Percentiles rank a stretch among this genome's conserved stretches.
phyloP scores from a whole-genome alignment of 306 rosid genomes.

The Medicago truncatula region DNA sequence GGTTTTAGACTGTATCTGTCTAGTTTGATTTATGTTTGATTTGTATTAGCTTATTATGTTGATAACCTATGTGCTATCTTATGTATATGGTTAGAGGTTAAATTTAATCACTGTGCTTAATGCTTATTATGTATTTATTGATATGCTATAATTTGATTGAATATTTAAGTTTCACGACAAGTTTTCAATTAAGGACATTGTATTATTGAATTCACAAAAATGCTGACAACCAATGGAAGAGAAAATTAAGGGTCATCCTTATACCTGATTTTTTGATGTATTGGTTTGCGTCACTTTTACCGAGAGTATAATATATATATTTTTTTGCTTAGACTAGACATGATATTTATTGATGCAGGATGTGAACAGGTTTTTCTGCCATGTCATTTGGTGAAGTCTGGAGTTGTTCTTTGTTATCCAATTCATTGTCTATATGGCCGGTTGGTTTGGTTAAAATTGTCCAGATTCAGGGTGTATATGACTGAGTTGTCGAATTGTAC shows the following conservation, averaged over 20 bases:
- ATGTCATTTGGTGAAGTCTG: background rate
- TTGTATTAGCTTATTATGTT: conserved; percentile 13
- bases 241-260: conserved; percentile 14
- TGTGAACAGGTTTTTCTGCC: conserved; percentile 12
- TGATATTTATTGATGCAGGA: conserved; percentile 10
- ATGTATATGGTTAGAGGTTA: conserved; percentile 13
- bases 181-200: background rate
- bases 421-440: background rate
- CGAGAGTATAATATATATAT: background rate
- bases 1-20: conserved; percentile 21
- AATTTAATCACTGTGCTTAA: background rate
- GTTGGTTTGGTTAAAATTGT: background rate
- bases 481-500: background rate
- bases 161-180: background rate
- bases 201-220: conserved; percentile 4
- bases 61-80: background rate
- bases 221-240: background rate
- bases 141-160: conserved; percentile 14
- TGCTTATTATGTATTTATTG: background rate
- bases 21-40: conserved; percentile 1
- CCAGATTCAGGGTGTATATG: background rate
- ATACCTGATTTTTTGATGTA: background rate
- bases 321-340: background rate
- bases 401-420: background rate
- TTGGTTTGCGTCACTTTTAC: background rate